Base-by-base conservation (phyloP, 768 basidiomycete genomes). In the Fomitopsis pulvina region DNA sequence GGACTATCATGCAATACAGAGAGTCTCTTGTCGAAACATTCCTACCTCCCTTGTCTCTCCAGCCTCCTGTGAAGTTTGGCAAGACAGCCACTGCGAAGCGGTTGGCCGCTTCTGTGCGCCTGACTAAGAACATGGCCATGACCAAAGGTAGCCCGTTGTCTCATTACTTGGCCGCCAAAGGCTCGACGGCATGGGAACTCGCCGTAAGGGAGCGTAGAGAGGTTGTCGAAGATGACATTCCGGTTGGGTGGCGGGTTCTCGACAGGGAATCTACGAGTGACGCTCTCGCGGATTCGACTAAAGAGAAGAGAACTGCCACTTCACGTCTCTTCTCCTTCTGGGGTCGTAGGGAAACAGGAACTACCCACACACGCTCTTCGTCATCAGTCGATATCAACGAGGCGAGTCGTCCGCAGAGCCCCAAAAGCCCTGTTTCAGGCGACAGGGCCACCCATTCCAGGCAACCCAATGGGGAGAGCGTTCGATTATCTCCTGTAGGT, bases 311-410 rank as follows among this genome's bases (percentile, higher is more conserved):
- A 61, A 38, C 71, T 12, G 65, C 66, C 21, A 71, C 79, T 6
- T n/a, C n/a, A 4, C 76, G 84, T 9, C 60, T 90, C n/a, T 69
- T 90, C 30, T 88, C 87, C 4, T 87, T 91, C 63, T 86, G 84
- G 71, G 76, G 77, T 21, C 73, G 85, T 41, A 68, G 67, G 47
- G 46, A 63, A 2, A 64, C 70, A 2, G 41, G 55, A 20, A 55
- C 49, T 34, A 50, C 38, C 48, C 55, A 16, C 53, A 54, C 26
- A 28, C 44, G 6, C 16, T 55, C 16, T 18, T 43, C 37, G 25
- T 50, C 51, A n/a, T 10, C 30, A 29, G 11, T 34, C 46, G 21
- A 47, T 14, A 47, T 32, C 3, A 34, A 20, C 2, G 47, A 37
- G 18, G 27, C 37, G 7, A 47, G 22, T 8, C 30, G 41, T 6